Percentiles rank a stretch among this genome's conserved stretches.
These are phyloP conservation scores for Fusarium sp. DNA, from an alignment of 2,329 filamentous ascomycete species.

Conservation along the genomic window DNA sequence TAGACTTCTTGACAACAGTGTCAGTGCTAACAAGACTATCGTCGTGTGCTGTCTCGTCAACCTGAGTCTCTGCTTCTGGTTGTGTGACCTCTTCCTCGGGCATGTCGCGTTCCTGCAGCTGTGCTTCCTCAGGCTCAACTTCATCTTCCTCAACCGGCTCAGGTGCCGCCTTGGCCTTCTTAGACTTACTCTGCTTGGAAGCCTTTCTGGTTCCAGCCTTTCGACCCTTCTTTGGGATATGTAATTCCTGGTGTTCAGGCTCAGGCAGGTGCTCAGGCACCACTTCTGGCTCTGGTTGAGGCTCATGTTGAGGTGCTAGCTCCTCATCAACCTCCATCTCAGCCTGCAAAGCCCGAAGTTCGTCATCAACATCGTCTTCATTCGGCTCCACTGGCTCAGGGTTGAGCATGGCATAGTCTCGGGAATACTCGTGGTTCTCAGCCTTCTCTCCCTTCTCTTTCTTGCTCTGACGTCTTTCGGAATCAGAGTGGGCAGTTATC, in stretches of 20 bases:
- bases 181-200: slow-evolving; percentile 61
- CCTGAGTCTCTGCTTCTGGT: slow-evolving; percentile 26
- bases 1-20: slow-evolving; percentile 52
- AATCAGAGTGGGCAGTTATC: slow-evolving; percentile 56
- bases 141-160: slow-evolving; percentile 38
- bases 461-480: slow-evolving; percentile 51
- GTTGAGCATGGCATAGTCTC: slow-evolving; percentile 63
- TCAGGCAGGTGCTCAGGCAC: slow-evolving; percentile 17
- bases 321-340: slow-evolving; percentile 55
- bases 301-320: slow-evolving; percentile 6
- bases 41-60: slow-evolving; percentile 46
- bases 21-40: slow-evolving; percentile 54
- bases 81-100: background rate
- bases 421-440: slow-evolving; percentile 43
- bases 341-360: slow-evolving; percentile 59
- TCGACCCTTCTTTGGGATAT: slow-evolving; percentile 63
- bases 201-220: slow-evolving; percentile 61
- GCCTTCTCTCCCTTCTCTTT: slow-evolving; percentile 42
- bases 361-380: slow-evolving; percentile 61
- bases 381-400: slow-evolving; percentile 55
- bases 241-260: slow-evolving; percentile 48
- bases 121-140: slow-evolving; percentile 10
- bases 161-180: slow-evolving; percentile 52
- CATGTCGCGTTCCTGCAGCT: slow-evolving; percentile 6
- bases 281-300: slow-evolving; percentile 14